Percentiles rank a stretch among this genome's conserved stretches.
Evolutionary conservation across 202 grass and related monocot species (phyloP).

Genomic region (Schoenoplectus triqueter): DNA sequence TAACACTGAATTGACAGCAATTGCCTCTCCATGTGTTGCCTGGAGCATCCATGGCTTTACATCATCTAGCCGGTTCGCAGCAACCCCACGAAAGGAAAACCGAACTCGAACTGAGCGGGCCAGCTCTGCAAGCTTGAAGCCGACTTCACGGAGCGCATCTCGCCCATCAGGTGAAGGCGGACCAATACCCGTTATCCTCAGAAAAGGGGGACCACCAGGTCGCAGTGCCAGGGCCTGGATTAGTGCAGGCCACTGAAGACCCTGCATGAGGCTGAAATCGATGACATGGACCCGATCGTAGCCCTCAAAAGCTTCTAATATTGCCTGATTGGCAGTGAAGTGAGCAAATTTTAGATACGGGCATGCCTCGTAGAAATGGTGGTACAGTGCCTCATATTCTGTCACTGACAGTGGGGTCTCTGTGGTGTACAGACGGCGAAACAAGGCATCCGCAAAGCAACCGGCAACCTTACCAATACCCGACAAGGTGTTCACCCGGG

Average conservation of each 20-base stretch:
- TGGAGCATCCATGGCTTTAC: constrained; percentile 59
- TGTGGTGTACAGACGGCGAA: constrained; percentile 54
- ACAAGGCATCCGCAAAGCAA: constrained; percentile 77
- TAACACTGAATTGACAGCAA: constrained; percentile 64
- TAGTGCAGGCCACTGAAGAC: constrained; percentile 60
- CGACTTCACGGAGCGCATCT: constrained; percentile 55
- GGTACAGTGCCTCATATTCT: constrained; percentile 38
- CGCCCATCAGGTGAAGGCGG: not conserved
- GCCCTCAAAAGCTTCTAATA: constrained; percentile 62
- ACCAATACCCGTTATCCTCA: constrained; percentile 63
- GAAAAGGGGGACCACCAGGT: constrained; percentile 42
- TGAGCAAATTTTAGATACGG: constrained; percentile 72
- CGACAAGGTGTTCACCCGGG: constrained; percentile 50
- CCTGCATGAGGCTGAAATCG: constrained; percentile 61
- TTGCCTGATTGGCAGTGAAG: constrained; percentile 67
- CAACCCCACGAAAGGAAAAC: constrained; percentile 52
- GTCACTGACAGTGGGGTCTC: not conserved
- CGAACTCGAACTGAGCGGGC: constrained; percentile 45
- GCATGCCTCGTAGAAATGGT: constrained; percentile 55
- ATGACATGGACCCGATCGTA: constrained; percentile 52
- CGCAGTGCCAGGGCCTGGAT: constrained; percentile 54
- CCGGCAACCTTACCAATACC: constrained; percentile 86
- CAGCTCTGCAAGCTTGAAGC: constrained; percentile 49
- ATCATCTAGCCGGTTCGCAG: constrained; percentile 43
- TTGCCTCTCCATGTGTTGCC: constrained; percentile 39